phyloP scores from a whole-genome alignment of 139 green algal species.

The Astrephomene gubernaculifera region DNA sequence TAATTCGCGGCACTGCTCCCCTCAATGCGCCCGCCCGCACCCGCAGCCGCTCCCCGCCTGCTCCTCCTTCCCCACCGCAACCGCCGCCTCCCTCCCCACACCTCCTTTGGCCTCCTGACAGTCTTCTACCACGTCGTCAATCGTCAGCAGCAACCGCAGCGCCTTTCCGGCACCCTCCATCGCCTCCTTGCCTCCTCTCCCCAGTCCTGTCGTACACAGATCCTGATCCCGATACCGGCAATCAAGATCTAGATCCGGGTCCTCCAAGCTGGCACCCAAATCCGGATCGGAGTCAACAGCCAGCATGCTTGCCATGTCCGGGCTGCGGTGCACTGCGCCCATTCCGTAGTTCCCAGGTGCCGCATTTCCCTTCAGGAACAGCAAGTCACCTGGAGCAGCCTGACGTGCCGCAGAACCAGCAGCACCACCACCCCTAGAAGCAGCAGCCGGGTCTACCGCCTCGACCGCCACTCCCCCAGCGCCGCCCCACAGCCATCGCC shows the following conservation, averaged over 20 bases:
- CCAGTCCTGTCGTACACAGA: background rate
- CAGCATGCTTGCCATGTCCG: no score
- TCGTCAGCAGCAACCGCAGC: slow-evolving; percentile 50
- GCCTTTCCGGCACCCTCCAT: background rate
- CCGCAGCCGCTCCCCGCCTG: no score
- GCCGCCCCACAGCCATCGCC: slow-evolving; percentile 9
- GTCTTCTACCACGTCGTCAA: slow-evolving; percentile 48
- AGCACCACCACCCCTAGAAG: no score
- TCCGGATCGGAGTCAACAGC: background rate
- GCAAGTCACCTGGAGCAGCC: slow-evolving; percentile 40
- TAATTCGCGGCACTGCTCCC: no score
- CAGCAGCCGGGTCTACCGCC: slow-evolving; percentile 19
- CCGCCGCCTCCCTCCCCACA: background rate
- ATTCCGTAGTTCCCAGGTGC: slow-evolving; percentile 46
- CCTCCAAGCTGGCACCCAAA: no score
- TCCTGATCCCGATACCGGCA: background rate
- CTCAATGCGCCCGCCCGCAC: no score
- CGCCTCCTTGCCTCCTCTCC: background rate
- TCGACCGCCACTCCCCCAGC: slow-evolving; percentile 33
- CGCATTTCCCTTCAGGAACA: slow-evolving; percentile 58
- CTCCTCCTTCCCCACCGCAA: background rate
- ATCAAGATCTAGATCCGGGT: background rate
- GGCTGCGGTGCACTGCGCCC: slow-evolving; percentile 45
- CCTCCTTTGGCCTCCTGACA: no score
- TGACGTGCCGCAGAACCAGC: slow-evolving; percentile 40